phyloP scores from a whole-genome alignment of 2,329 filamentous ascomycete species.

The Cytospora mali region DNA sequence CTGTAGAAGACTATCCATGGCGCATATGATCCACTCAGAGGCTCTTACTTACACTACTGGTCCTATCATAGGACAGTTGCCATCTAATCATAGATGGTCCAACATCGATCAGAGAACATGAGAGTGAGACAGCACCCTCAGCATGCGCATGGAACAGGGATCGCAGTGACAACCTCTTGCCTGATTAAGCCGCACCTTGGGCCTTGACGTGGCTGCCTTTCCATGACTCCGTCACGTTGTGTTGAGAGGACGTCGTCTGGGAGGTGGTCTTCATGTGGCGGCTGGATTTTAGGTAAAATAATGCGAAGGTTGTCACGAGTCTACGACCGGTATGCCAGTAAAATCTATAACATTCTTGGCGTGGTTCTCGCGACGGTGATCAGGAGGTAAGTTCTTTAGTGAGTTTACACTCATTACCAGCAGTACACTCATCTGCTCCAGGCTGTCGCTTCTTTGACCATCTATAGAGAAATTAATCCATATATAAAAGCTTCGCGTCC shows the following conservation, averaged over 20 bases:
- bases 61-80: not conserved
- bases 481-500: slow-evolving; percentile 13
- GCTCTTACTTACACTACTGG: not conserved
- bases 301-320: slow-evolving; percentile 2
- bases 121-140: not conserved
- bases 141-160: slow-evolving; percentile 1
- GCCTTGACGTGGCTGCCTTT: slow-evolving; percentile 20
- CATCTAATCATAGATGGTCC: slow-evolving; percentile 9
- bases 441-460: slow-evolving; percentile 23
- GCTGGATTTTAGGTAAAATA: slow-evolving; percentile 1
- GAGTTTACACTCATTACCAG: slow-evolving; percentile 4
- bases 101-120: slow-evolving; percentile 1
- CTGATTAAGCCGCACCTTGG: slow-evolving; percentile 10
- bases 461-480: not conserved
- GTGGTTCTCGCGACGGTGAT: slow-evolving; percentile 8
- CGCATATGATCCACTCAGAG: not conserved
- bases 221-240: not conserved
- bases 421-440: slow-evolving; percentile 2
- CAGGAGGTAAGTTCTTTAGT: slow-evolving; percentile 26
- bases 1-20: not conserved
- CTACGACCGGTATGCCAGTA: not conserved
- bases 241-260: not conserved
- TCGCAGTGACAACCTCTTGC: not conserved
- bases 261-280: not conserved
- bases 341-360: slow-evolving; percentile 12